A percentile compares a stretch with the other conserved stretches of the same genome.
phyloP scores from a whole-genome alignment of 805 yeast genomes.

The Wickerhamomyces rabaulensis region DNA sequence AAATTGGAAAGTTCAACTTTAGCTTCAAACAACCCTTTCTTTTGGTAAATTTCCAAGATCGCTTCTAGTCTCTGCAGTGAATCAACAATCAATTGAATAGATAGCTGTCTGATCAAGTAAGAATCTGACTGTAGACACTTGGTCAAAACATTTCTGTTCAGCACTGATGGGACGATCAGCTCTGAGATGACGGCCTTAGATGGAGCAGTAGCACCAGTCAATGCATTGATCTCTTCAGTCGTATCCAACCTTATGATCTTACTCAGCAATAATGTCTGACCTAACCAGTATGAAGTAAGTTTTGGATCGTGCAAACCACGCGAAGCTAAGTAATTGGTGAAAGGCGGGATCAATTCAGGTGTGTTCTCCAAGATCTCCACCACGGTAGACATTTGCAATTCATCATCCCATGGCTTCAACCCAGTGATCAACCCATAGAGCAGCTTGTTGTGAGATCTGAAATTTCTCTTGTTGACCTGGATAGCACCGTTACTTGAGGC shows the following conservation, averaged over 20 bases:
- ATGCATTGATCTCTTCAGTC: constrained; percentile 35
- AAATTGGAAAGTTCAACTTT: constrained; percentile 29
- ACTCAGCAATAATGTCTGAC: constrained; percentile 58
- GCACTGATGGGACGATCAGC: constrained; percentile 56
- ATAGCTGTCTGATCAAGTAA: constrained; percentile 54
- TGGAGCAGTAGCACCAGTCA: constrained; percentile 28
- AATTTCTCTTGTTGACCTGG: constrained; percentile 43
- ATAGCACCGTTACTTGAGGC: constrained; percentile 26
- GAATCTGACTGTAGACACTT: constrained; percentile 51
- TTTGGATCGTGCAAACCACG: constrained; percentile 78
- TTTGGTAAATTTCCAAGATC: constrained; percentile 31
- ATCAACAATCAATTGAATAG: constrained; percentile 53
- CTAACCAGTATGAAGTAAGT: constrained; percentile 76
- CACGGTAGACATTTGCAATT: constrained; percentile 51
- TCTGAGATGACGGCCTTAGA: constrained; percentile 40
- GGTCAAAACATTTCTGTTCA: constrained; percentile 51
- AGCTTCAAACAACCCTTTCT: constrained; percentile 36
- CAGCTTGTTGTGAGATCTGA: constrained; percentile 62
- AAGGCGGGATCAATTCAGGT: constrained; percentile 74
- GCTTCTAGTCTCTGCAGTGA: constrained; percentile 48
- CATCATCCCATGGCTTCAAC: constrained; percentile 80
- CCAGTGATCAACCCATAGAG: constrained; percentile 55
- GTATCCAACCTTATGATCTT: constrained; percentile 54
- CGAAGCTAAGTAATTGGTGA: constrained; percentile 50
- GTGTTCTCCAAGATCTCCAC: constrained; percentile 43